Base-by-base conservation (phyloP, 371 early-diverging fungal genomes). In the Syncephalastrum sp. region DNA sequence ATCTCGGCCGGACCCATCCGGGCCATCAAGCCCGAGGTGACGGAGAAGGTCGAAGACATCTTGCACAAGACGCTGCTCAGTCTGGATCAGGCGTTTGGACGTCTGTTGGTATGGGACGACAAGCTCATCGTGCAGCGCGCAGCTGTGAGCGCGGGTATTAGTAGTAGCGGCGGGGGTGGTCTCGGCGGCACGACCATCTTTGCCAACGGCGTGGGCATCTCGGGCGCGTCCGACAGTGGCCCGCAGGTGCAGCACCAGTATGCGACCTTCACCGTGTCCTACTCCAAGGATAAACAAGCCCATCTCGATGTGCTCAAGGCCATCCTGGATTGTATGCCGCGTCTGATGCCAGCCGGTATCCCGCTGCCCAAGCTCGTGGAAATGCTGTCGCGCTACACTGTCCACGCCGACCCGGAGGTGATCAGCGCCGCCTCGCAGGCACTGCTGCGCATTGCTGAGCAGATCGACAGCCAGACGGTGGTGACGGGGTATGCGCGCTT, bases 401-500 rank as follows among this genome's bases (percentile, higher is more conserved):
- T 92, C 3, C 94, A 94, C 69, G 84, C 86, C 13, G 95, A 97
- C 68, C 89, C 91, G 17, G 74, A 86, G 49, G 67, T 97, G n/a
- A 76, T 91, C 50, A 68, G 74, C 21, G 78, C 89, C 10, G 81
- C 93, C 33, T 71, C 82, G 24, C 72, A 79, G 48, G 88, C 90
- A 1, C 66, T 91, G 51, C 55, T 82, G 49, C 73, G 93, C 5
- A 82, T 91, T n/a, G 85, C 88, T 1, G 60, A 72, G 8, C 87
- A 87, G 50, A 78, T 84, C 63, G 86, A 84, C 60, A 77, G 83
- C 15, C 82, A 81, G 27, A 79, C 77, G 1, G 84, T 82, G 0
- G 79, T 84, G 0, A 69, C 74, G 14, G 82, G 80, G 6, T 82
- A 81, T 54, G 79, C 87, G 3, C 68, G 72, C 0, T 84, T 82